Evolutionary conservation across 495 filamentous ascomycete species (phyloP), one percentile per base, ranked within the genome.

Genomic region (Trichoderma asperelloides): DNA sequence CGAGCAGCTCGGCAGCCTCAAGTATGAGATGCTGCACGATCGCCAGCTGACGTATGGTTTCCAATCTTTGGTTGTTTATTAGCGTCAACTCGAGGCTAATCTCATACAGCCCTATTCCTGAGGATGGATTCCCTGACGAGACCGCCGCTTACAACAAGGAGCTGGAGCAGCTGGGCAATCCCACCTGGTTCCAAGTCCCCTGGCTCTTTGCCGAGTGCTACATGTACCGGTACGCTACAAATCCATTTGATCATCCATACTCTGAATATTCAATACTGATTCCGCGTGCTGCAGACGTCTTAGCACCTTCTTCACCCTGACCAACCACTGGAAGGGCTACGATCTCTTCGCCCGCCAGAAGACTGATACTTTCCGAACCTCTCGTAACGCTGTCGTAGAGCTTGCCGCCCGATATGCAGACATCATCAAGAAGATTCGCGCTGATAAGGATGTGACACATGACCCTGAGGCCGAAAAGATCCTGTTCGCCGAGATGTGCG

Each of bases 131-230:
- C 57, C 77, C 85, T 16, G 95, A 96, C 74, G 64, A 65, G 64
- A 86, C 97, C 45, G 82, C 82, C n/a, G 79, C 80, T 13, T 98
- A 97, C 77, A 98, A 98, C 74, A 74, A 86, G 66, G 92, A 97
- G 74, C 78, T 98, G n/a, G 84, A 89, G 67, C 77, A 86, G 68
- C 82, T 92, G 18, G 91, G 89, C 55, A 83, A 81, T 66, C 87
- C 89, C 0, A 87, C 83, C 40, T 98, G 95, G 95, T 89, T 91
- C 75, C 81, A 89, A 65, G 87, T 87, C 7, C 79, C 92, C 2
- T 98, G 95, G 95, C 85, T 98, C 11, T 98, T 84, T 76, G 80
- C 87, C 27, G 95, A 98, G 80, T 98, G 95, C 80, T 98, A 98
- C 73, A 84, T 98, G 23, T 97, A 96, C 86, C 84, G 87, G 89